Evolutionary conservation across 768 basidiomycete genomes (phyloP).

Genomic region (Pleurotus sapidus): DNA sequence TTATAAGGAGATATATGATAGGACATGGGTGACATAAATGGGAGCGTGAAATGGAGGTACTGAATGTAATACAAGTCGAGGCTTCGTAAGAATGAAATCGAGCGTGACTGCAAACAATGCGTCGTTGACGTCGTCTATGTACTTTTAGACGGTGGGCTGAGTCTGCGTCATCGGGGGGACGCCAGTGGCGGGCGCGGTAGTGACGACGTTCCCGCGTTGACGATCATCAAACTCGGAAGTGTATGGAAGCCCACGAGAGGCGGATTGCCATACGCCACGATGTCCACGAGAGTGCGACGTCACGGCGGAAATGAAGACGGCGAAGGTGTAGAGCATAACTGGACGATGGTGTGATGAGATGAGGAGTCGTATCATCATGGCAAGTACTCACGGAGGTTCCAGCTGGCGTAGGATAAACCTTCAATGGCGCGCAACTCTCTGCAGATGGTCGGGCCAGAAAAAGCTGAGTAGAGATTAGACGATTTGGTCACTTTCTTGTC

Average conservation of each 20-base stretch:
- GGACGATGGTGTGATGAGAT: not conserved
- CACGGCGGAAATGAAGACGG: constrained; percentile 9
- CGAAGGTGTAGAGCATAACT: constrained; percentile 14
- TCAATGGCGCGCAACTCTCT: constrained; percentile 12
- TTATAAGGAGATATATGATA: no score
- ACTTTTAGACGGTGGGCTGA: no score
- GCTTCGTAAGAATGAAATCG: no score
- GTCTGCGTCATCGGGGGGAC: not conserved
- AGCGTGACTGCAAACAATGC: no score
- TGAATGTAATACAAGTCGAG: no score
- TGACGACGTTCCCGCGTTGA: no score
- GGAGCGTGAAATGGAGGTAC: no score
- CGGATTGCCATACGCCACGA: not conserved
- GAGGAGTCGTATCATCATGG: not conserved
- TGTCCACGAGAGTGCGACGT: constrained; percentile 12
- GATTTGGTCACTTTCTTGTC: no score
- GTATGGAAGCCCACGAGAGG: not conserved
- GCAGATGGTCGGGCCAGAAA: constrained; percentile 2
- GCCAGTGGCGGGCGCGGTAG: not conserved
- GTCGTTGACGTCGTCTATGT: no score
- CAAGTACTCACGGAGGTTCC: constrained; percentile 11
- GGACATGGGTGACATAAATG: no score
- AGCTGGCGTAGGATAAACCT: constrained; percentile 12
- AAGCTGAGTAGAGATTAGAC: not conserved
- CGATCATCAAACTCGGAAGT: not conserved